Evolutionary conservation across 495 filamentous ascomycete species (phyloP), one percentile per base, ranked within the genome.

Genomic region (Rostrohypoxylon terebratum): DNA sequence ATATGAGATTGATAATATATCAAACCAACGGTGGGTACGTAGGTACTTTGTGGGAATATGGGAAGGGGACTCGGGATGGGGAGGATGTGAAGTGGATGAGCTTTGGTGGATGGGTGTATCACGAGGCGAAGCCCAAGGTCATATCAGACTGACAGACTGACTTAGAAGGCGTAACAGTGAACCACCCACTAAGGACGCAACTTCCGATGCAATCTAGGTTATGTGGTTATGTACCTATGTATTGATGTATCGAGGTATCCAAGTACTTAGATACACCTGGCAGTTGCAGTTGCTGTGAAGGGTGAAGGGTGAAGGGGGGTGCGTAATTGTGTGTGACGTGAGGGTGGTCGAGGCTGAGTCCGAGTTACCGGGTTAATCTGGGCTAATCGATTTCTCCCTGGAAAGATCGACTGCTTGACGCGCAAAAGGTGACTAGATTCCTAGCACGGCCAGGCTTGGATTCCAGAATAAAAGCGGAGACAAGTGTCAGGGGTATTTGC

Each of bases 261-360:
- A 53, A 53, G 61, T 23, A 61, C 58, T 36, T 20, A 38, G 55
- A 61, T 66, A 53, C 21, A 5, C 14, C 6, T 2, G 38, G 50
- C 63, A 48, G 38, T 55, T 53, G 70, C 69, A 77, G 66, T 61
- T 59, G 60, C 55, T 65, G 58, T 66, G 55, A 57, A 61, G 50
- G n/a, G n/a, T n/a, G n/a, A n/a, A n/a, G n/a, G n/a, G n/a, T n/a
- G n/a, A n/a, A n/a, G n/a, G n/a, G 28, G 73, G 68, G 71, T 75
- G 68, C 71, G 70, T 66, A 68, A 64, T 64, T 64, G 36, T 68
- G 76, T 76, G 74, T 74, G 71, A 78, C 74, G 74, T 71, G 74
- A 76, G 66, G 65, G 58, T 58, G 44, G 59, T 75, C 71, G 76
- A 78, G 76, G 76, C 74, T 78, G 76, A 78, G 74, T 61, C 61